A percentile compares a stretch with the other conserved stretches of the same genome.
phyloP scores from a whole-genome alignment of 192 early-diverging fungal genomes.

The Backusella parvicylindrica region DNA sequence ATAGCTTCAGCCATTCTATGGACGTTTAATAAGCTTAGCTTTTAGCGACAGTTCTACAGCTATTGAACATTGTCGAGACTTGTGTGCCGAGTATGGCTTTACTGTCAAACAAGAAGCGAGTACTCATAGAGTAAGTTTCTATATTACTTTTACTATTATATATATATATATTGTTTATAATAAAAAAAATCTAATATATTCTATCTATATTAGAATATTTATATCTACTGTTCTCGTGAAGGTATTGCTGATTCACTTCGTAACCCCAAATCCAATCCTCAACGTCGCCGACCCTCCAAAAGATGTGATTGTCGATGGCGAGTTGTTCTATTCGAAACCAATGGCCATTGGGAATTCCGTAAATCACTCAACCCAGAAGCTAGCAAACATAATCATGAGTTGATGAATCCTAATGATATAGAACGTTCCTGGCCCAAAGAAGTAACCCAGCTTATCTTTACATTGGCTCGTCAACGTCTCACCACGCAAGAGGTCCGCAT shows the following conservation, averaged over 20 bases:
- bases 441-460: constrained; percentile 45
- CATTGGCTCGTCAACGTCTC: constrained; percentile 42
- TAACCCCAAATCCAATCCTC: constrained; percentile 41
- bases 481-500: constrained; percentile 39
- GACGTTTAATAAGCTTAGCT: constrained; percentile 34
- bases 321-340: constrained; percentile 51
- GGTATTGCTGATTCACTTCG: constrained; percentile 53
- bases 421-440: constrained; percentile 47
- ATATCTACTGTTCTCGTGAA: constrained; percentile 60
- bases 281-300: constrained; percentile 51
- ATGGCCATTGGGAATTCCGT: constrained; percentile 49
- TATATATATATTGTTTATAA: background rate
- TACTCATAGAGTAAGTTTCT: constrained; percentile 45
- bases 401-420: constrained; percentile 51
- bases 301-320: constrained; percentile 60
- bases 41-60: constrained; percentile 41
- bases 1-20: constrained; percentile 50
- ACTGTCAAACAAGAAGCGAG: constrained; percentile 60
- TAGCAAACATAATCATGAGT: constrained; percentile 50
- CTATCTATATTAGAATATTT: constrained; percentile 42
- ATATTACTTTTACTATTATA: background rate
- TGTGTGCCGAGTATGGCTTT: constrained; percentile 52
- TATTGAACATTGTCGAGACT: constrained; percentile 42
- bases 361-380: constrained; percentile 55
- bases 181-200: background rate